Evolutionary conservation across 257 asterid species (phyloP).

Genomic region (Scutellaria minor): DNA sequence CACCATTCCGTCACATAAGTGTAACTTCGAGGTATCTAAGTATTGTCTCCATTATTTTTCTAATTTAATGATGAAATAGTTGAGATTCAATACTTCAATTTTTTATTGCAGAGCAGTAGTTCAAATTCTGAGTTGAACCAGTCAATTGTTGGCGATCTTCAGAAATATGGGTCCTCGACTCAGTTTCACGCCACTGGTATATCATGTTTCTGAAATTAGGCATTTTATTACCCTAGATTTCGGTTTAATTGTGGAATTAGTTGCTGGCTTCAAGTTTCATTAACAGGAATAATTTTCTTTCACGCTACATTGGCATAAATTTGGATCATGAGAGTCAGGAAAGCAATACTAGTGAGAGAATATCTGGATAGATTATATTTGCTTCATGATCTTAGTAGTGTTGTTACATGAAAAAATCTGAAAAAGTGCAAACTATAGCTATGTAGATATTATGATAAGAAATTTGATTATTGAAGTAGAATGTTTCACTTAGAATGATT

Average conservation of each 20-base stretch:
- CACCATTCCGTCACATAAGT: constrained; percentile 38
- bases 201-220: too few relatives aligned
- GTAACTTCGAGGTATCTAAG: not conserved
- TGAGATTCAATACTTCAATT: not conserved
- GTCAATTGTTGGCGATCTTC: too few relatives aligned
- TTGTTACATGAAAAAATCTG: not conserved
- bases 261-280: not conserved
- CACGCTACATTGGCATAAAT: not conserved
- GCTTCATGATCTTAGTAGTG: constrained; percentile 13
- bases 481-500: not conserved
- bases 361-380: constrained; percentile 7
- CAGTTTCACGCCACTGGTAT: too few relatives aligned
- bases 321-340: constrained; percentile 9
- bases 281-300: not conserved
- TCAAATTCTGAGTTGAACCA: too few relatives aligned
- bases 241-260: too few relatives aligned
- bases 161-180: too few relatives aligned
- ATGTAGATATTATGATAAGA: not conserved
- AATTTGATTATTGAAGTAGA: too few relatives aligned
- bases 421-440: constrained; percentile 13
- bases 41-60: not conserved
- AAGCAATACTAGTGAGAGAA: not conserved
- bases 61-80: not conserved
- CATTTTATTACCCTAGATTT: too few relatives aligned
- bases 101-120: not conserved